These are phyloP conservation scores for Phialocephala subalpina DNA, from an alignment of 2,329 filamentous ascomycete genomes.

Conservation along the genomic window DNA sequence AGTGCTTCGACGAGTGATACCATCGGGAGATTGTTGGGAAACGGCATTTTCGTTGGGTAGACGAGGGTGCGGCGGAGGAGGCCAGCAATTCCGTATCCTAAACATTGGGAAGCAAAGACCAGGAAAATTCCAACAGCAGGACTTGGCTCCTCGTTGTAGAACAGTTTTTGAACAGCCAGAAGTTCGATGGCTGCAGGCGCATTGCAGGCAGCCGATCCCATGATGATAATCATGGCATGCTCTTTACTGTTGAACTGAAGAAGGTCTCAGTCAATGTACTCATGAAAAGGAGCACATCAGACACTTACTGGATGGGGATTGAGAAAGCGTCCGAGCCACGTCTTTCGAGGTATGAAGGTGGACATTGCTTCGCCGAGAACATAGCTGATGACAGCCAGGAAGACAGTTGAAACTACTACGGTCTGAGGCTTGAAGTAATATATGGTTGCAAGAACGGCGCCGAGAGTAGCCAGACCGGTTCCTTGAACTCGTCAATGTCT, in stretches of 20 bases:
- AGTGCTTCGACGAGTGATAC: constrained; percentile 47
- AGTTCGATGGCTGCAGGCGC: constrained; percentile 59
- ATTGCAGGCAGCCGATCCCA: constrained; percentile 49
- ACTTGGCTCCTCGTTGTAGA: constrained; percentile 74
- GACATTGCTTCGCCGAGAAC: constrained; percentile 38
- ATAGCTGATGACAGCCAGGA: constrained; percentile 52
- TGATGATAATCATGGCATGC: constrained; percentile 70
- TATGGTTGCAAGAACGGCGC: constrained; percentile 50
- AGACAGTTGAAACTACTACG: constrained; percentile 51
- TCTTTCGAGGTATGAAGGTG: constrained; percentile 43
- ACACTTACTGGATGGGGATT: constrained; percentile 3
- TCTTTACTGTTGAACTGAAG: constrained; percentile 71
- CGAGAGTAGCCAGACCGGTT: constrained; percentile 44
- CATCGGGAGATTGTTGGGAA: constrained; percentile 5
- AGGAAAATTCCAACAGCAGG: constrained; percentile 66
- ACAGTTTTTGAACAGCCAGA: constrained; percentile 69
- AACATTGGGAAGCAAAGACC: constrained; percentile 65
- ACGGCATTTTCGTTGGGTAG: constrained; percentile 49
- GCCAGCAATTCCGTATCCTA: constrained; percentile 69
- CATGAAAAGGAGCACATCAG: neutral
- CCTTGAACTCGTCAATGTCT: constrained; percentile 28
- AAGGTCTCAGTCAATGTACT: neutral
- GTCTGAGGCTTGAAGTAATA: constrained; percentile 56
- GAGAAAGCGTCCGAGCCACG: constrained; percentile 67
- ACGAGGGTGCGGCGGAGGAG: constrained; percentile 66